Evolutionary conservation across 805 yeast species (phyloP), one percentile per base, ranked within the genome.

Genomic region (Metschnikowia drakensbergensis): DNA sequence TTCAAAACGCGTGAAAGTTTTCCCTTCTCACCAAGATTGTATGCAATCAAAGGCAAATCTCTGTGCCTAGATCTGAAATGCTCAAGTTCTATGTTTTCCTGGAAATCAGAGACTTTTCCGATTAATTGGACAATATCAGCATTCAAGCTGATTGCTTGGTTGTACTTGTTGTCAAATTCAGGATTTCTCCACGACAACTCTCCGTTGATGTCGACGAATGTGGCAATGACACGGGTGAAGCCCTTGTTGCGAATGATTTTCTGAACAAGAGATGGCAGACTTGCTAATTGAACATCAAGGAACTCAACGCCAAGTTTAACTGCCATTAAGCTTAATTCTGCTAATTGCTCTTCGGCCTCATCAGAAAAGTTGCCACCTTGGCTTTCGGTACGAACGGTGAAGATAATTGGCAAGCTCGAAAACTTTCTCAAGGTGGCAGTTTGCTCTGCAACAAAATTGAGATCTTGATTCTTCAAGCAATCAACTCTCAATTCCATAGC

Each of bases 401-500:
- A 88, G 46, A 92, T 77, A 37, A 91, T 83, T 35, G 98, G 97
- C 46, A 89, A 67, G 31, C 72, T 68, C 11, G 86, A 74, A 42
- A 75, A 75, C 61, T 77, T 76, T 62, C 97, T 82, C 54, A 92
- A 67, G 11, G 76, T 58, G 1, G 89, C 86, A 46, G 88, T 69
- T 63, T 90, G 96, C 52, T 80, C 82, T 48, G 85, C 82, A 30
- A 91, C 88, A 63, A 76, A 86, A 6, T 73, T 74, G 22, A 66
- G 57, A 31, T 76, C 74, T 52, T 70, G 71, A 6, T 77, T 72
- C 46, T 77, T 67, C 52, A 90, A 74, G 51, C 81, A 72, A 66
- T 88, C 96, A 36, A 88, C 89, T 55, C 96, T 77, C 37, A 92
- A 71, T 63, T 92, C 97, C 33, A 92, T 83, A 6, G 96, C 96